phyloP scores from a whole-genome alignment of 305 asterid species.

The Fraxinus xanthoxyloides region DNA sequence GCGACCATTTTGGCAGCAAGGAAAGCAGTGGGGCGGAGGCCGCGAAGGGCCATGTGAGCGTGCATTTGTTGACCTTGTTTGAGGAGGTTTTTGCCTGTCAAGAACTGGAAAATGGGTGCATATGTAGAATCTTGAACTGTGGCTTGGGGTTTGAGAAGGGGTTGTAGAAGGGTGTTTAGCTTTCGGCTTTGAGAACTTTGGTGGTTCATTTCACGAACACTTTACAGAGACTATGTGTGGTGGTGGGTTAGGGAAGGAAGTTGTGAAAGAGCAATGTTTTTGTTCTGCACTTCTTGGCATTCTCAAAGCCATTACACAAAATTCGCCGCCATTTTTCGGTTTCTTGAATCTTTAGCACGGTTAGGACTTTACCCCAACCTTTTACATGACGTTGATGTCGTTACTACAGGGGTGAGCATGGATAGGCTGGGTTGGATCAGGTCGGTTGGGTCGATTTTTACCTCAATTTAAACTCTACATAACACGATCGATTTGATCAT shows the following conservation, averaged over 20 bases:
- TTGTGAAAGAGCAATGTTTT: not conserved
- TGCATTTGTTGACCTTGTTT: slow-evolving; percentile 62
- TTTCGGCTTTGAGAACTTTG: slow-evolving; percentile 23
- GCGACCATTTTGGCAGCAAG: slow-evolving; percentile 79
- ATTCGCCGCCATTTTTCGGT: not conserved
- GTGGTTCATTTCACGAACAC: slow-evolving; percentile 35
- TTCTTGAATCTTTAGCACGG: not conserved
- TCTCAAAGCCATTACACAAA: not conserved
- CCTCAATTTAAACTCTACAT: too few species aligned
- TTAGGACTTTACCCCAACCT: not conserved
- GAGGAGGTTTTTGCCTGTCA: slow-evolving; percentile 55
- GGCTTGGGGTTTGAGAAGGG: slow-evolving; percentile 29
- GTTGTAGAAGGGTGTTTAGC: slow-evolving; percentile 38
- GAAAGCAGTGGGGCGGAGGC: slow-evolving; percentile 44
- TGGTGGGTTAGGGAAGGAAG: not conserved
- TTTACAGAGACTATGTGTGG: not conserved
- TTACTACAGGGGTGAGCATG: too few species aligned
- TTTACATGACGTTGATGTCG: not conserved
- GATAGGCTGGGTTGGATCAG: too few species aligned
- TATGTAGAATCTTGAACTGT: slow-evolving; percentile 40
- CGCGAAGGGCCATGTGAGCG: slow-evolving; percentile 35
- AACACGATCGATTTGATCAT: too few species aligned
- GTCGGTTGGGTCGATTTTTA: too few species aligned
- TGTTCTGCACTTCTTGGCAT: not conserved
- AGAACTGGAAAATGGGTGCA: slow-evolving; percentile 54